Conservation (phyloP, 2,329 filamentous ascomycete genomes). For the Xylaria sp. region DNA sequence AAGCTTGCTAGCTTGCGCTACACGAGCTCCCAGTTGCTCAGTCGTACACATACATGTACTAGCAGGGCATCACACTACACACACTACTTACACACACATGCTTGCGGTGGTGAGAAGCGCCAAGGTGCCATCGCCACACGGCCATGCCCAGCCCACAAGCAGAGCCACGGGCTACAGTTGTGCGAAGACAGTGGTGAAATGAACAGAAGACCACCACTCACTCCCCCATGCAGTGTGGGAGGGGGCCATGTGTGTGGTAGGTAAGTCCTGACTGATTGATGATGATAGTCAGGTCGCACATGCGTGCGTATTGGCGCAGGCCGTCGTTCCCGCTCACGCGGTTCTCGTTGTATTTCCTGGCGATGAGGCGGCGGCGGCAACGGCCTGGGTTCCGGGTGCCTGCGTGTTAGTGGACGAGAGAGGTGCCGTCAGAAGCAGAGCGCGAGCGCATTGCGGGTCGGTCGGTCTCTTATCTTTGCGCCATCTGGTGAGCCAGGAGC, state of each 20-base stretch:
- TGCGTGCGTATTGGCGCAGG: slow-evolving; percentile 8
- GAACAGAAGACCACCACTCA: neutral
- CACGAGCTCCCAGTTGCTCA: neutral
- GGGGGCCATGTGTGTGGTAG: slow-evolving; percentile 13
- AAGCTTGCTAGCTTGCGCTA: neutral
- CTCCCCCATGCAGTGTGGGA: slow-evolving; percentile 7
- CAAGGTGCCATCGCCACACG: slow-evolving; percentile 8
- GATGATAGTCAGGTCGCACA: slow-evolving; percentile 26
- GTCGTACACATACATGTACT: too few relatives aligned
- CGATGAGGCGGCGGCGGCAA: slow-evolving; percentile 30
- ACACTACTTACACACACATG: neutral
- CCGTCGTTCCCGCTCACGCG: slow-evolving; percentile 16
- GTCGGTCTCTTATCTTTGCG: slow-evolving; percentile 36
- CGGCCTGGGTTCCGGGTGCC: slow-evolving; percentile 28
- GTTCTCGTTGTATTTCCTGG: slow-evolving; percentile 16
- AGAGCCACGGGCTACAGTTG: slow-evolving; percentile 7
- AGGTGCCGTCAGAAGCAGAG: slow-evolving; percentile 21
- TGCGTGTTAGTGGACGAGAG: slow-evolving; percentile 15
- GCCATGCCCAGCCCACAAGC: slow-evolving; percentile 14
- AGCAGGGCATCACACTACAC: neutral
- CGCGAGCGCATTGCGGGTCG: slow-evolving; percentile 25
- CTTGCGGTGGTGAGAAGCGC: neutral
- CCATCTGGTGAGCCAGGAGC: slow-evolving; percentile 34
- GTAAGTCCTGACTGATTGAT: neutral
- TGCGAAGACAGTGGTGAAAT: slow-evolving; percentile 10